Percentiles rank a stretch among this genome's conserved stretches.
Conservation (phyloP, 1,284 basidiomycete species). For the Phaffia rhodozyma region DNA sequence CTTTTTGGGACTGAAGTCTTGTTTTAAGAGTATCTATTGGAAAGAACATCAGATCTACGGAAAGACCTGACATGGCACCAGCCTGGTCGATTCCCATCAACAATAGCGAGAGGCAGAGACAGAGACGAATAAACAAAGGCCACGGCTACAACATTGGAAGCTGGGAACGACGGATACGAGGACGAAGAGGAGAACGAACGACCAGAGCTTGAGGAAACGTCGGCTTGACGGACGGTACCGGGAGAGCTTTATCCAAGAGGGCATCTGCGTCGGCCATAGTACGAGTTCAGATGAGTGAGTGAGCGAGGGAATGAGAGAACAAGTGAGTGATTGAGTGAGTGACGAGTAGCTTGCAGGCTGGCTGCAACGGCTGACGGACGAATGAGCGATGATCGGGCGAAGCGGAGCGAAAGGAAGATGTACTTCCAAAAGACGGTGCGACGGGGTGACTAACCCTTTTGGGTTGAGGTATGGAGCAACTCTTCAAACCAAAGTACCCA, state of each 20-base stretch:
- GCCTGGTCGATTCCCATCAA: conserved; percentile 41
- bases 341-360: too few relatives aligned
- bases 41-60: conserved; percentile 90
- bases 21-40: conserved; percentile 97
- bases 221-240: neutral
- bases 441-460: too few relatives aligned
- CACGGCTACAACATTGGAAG: neutral
- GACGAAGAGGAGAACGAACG: conserved; percentile 8
- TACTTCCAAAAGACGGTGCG: too few relatives aligned
- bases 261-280: too few relatives aligned
- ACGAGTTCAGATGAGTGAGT: too few relatives aligned
- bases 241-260: neutral
- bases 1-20: conserved; percentile 74
- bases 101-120: neutral
- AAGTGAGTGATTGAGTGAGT: too few relatives aligned
- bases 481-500: too few relatives aligned
- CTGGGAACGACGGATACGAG: neutral
- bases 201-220: conserved; percentile 16
- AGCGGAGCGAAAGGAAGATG: too few relatives aligned
- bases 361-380: too few relatives aligned
- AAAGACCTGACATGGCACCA: conserved; percentile 73
- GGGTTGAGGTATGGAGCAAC: too few relatives aligned
- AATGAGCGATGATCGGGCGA: too few relatives aligned
- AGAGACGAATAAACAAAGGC: neutral
- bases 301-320: too few relatives aligned